phyloP scores from a whole-genome alignment of 2,329 filamentous ascomycete genomes.

The Iodosphaeria phyllophila region DNA sequence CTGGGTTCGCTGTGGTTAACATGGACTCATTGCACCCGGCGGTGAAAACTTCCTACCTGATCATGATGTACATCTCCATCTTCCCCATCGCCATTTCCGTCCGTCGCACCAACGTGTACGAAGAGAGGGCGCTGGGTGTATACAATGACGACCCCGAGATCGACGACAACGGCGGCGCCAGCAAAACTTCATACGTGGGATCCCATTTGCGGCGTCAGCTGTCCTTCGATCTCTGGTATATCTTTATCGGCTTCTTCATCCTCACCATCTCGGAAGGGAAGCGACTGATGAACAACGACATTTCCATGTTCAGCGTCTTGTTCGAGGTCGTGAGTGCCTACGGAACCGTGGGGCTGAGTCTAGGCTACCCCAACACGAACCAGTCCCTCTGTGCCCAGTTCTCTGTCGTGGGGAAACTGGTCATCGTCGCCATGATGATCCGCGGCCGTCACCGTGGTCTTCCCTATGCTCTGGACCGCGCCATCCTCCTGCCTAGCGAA shows the following conservation, averaged over 20 bases:
- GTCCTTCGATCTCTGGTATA: conserved; percentile 95
- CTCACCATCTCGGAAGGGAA: conserved; percentile 73
- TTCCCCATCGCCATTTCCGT: conserved; percentile 94
- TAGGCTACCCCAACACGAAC: conserved; percentile 63
- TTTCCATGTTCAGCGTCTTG: conserved; percentile 50
- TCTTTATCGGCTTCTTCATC: conserved; percentile 85
- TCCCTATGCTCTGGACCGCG: conserved; percentile 46
- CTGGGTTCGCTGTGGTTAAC: conserved; percentile 72
- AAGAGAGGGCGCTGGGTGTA: conserved; percentile 70
- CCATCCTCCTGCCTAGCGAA: conserved; percentile 39
- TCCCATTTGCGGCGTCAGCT: conserved; percentile 84
- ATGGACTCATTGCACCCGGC: conserved; percentile 67
- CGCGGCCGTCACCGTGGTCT: conserved; percentile 51
- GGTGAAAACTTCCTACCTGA: conserved; percentile 81
- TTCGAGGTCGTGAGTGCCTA: conserved; percentile 86
- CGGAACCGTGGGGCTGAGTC: conserved; percentile 79
- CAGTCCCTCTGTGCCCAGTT: conserved; percentile 75
- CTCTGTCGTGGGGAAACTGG: conserved; percentile 48
- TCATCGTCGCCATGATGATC: conserved; percentile 51
- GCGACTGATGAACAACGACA: conserved; percentile 42
- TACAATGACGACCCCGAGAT: conserved; percentile 35
- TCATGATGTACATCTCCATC: conserved; percentile 99
- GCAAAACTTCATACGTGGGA: conserved; percentile 82
- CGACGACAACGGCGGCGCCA: conserved; percentile 39
- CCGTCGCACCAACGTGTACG: conserved; percentile 87